Conservation (phyloP, 1,139 yeast species). For the Meyerozyma carpophila region DNA sequence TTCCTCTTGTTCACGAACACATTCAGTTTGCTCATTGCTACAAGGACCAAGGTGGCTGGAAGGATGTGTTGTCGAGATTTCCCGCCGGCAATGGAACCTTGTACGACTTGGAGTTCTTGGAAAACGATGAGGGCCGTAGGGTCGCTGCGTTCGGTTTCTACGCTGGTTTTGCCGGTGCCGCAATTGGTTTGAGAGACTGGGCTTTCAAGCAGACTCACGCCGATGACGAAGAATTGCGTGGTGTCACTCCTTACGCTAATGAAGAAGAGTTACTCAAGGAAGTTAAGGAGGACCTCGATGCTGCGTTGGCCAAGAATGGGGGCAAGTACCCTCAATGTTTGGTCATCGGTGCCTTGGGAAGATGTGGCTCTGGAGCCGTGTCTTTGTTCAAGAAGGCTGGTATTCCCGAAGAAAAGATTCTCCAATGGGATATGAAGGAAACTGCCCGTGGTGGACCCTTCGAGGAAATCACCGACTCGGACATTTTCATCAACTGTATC, state of each 20-base stretch:
- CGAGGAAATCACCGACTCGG: slow-evolving; percentile 12
- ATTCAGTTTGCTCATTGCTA: slow-evolving; percentile 16
- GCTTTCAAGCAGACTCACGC: slow-evolving; percentile 14
- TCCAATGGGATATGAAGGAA: slow-evolving; percentile 15
- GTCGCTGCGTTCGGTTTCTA: slow-evolving; percentile 16
- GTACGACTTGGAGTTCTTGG: slow-evolving; percentile 16
- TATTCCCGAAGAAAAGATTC: slow-evolving; percentile 11
- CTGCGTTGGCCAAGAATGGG: slow-evolving; percentile 37
- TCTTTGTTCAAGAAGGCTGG: slow-evolving; percentile 14
- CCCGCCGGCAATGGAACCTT: slow-evolving; percentile 15
- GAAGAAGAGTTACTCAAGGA: slow-evolving; percentile 20
- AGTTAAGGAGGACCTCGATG: slow-evolving; percentile 55
- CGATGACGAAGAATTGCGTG: slow-evolving; percentile 14
- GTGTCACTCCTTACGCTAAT: slow-evolving; percentile 12
- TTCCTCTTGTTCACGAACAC: slow-evolving; percentile 14
- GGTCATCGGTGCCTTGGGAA: slow-evolving; percentile 15
- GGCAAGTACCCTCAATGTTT: slow-evolving; percentile 11
- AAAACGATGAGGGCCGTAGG: slow-evolving; percentile 14
- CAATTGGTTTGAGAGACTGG: slow-evolving; percentile 15
- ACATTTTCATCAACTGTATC: slow-evolving; percentile 15
- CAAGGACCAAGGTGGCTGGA: slow-evolving; percentile 16
- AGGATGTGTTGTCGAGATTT: slow-evolving; percentile 13
- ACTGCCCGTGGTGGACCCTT: slow-evolving; percentile 16
- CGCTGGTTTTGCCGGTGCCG: slow-evolving; percentile 16
- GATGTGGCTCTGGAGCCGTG: slow-evolving; percentile 14